Percentiles rank a stretch among this genome's conserved stretches.
These are phyloP conservation scores for Pyrenophora teres DNA, from an alignment of 2,329 filamentous ascomycete species.

Conservation along the genomic window DNA sequence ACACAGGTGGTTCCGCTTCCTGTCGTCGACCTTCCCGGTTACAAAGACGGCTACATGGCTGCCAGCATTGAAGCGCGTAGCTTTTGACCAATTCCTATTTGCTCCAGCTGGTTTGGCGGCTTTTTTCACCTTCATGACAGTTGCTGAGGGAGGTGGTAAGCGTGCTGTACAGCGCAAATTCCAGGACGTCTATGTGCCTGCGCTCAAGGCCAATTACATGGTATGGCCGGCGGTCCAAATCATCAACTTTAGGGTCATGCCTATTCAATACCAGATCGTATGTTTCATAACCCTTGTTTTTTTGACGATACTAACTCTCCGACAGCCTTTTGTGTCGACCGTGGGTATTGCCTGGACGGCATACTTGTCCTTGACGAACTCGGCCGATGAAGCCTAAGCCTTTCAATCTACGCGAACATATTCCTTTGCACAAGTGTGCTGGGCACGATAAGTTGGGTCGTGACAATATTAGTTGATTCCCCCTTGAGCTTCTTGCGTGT, in stretches of 20 bases:
- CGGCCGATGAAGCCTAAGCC: slow-evolving; percentile 68
- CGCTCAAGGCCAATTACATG: slow-evolving; percentile 92
- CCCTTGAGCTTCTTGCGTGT: slow-evolving; percentile 24
- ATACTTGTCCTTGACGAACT: slow-evolving; percentile 90
- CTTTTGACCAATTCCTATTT: slow-evolving; percentile 90
- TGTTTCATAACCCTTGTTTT: slow-evolving; percentile 48
- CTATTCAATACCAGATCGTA: slow-evolving; percentile 94
- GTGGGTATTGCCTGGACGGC: slow-evolving; percentile 97
- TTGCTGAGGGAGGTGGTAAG: slow-evolving; percentile 88
- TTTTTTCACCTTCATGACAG: slow-evolving; percentile 96
- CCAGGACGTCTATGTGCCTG: slow-evolving; percentile 89
- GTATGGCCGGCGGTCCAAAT: slow-evolving; percentile 96
- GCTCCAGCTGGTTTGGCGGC: slow-evolving; percentile 82
- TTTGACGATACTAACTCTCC: slow-evolving; percentile 10
- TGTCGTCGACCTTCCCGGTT: slow-evolving; percentile 81
- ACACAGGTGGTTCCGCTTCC: slow-evolving; percentile 92
- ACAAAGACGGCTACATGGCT: slow-evolving; percentile 70
- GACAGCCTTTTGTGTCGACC: slow-evolving; percentile 90
- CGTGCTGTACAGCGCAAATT: slow-evolving; percentile 83
- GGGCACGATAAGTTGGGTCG: slow-evolving; percentile 17
- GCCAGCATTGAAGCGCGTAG: slow-evolving; percentile 86
- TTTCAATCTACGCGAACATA: slow-evolving; percentile 10
- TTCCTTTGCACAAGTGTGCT: slow-evolving; percentile 22
- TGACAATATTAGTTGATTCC: slow-evolving; percentile 14
- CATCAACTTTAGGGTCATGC: slow-evolving; percentile 94